phyloP scores from a whole-genome alignment of 2,329 filamentous ascomycete genomes.

The Botrytis deweyae region DNA sequence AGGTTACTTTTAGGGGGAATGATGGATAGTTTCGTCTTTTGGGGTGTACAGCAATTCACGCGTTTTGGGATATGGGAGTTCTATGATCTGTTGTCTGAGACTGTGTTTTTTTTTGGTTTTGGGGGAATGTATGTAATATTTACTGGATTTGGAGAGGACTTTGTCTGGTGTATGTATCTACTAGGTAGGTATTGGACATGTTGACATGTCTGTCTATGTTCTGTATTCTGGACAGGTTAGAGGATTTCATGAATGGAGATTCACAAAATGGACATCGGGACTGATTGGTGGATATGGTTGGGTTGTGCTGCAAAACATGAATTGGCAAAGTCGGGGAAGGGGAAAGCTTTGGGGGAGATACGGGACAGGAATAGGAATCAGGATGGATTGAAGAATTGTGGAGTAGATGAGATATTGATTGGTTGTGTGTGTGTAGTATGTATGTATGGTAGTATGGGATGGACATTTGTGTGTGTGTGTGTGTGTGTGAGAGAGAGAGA shows the following conservation, averaged over 20 bases:
- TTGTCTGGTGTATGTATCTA: neutral
- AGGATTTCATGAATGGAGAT: neutral
- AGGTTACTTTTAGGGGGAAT: neutral
- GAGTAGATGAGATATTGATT: neutral
- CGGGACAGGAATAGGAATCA: neutral
- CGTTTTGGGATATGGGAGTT: neutral
- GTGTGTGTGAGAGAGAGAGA: neutral
- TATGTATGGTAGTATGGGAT: neutral
- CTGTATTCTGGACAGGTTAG: neutral
- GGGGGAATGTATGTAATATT: neutral
- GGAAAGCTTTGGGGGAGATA: neutral
- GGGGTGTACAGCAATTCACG: neutral
- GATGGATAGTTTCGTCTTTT: neutral
- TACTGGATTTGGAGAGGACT: neutral
- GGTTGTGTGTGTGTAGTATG: neutral
- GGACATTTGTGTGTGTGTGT: neutral
- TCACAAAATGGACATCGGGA: neutral
- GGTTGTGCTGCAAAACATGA: neutral
- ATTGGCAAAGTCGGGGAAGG: neutral
- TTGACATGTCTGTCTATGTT: neutral
- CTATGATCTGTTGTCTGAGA: neutral
- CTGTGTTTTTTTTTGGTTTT: neutral
- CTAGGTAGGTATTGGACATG: neutral
- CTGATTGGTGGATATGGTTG: neutral
- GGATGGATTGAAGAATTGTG: neutral